Percentiles rank a stretch among this genome's conserved stretches.
phyloP scores from a whole-genome alignment of 352 stramenopile species.

The Globisporangium nodosum region DNA sequence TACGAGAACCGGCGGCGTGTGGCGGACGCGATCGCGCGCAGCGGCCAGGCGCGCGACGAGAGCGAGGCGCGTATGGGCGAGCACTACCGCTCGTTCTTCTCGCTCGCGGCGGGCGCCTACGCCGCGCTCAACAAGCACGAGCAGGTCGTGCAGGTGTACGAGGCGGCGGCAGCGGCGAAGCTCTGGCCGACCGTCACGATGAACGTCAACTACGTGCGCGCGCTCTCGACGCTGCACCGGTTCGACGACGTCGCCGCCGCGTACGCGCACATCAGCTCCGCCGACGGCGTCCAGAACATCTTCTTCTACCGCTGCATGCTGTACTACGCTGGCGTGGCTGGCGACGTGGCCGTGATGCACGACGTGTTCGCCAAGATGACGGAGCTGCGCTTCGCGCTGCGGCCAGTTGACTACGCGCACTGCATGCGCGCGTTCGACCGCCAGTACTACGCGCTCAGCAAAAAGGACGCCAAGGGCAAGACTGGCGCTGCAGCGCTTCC shows the following conservation, averaged over 20 bases:
- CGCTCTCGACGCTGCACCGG: slow-evolving; percentile 5
- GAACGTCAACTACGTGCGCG: slow-evolving; percentile 16
- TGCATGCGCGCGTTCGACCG: slow-evolving; percentile 11
- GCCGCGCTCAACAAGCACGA: slow-evolving; percentile 5
- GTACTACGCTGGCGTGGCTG: slow-evolving; percentile 1
- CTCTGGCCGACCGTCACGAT: slow-evolving; percentile 14
- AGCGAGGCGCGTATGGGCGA: slow-evolving; percentile 5
- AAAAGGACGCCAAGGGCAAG: background rate
- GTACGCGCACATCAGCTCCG: slow-evolving; percentile 3
- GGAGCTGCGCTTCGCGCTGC: slow-evolving; percentile 5
- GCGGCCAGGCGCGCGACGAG: slow-evolving; percentile 8
- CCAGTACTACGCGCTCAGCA: slow-evolving; percentile 1
- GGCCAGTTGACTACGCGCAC: slow-evolving; percentile 8
- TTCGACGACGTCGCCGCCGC: slow-evolving; percentile 3
- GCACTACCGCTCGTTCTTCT: slow-evolving; percentile 16
- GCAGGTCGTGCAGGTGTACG: slow-evolving; percentile 9
- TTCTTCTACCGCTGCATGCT: slow-evolving; percentile 16
- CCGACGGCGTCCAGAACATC: slow-evolving; percentile 13
- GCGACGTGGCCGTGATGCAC: slow-evolving; percentile 1
- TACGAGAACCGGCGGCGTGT: slow-evolving; percentile 11
- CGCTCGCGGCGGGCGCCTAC: slow-evolving; percentile 12
- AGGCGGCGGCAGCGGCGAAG: background rate
- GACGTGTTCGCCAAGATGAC: slow-evolving; percentile 7
- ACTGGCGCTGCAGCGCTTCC: background rate
- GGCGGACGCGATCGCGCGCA: background rate